Conservation (phyloP, 495 filamentous ascomycete species). For the Penicillium waksmanii region DNA sequence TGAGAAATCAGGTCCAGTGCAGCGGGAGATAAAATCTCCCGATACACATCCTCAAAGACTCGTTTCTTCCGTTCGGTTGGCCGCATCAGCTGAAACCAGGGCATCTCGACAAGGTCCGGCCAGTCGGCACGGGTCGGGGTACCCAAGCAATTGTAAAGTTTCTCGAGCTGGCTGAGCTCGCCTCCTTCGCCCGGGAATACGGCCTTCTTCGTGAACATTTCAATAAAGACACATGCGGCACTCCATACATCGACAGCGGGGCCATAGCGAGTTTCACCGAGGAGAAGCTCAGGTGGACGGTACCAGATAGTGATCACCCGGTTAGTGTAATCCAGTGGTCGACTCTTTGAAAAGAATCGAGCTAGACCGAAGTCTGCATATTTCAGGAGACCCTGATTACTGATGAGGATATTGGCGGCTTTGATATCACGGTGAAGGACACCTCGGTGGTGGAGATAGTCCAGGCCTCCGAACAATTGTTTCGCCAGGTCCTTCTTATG, state of each 20-base stretch:
- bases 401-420: conserved; percentile 92
- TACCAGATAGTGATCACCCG: conserved; percentile 98
- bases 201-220: conserved; percentile 93
- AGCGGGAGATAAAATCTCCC: conserved; percentile 67
- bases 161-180: conserved; percentile 94
- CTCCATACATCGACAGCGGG: conserved; percentile 97
- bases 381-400: conserved; percentile 84
- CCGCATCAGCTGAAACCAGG: conserved; percentile 91
- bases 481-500: conserved; percentile 94
- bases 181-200: conserved; percentile 94
- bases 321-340: conserved; percentile 96
- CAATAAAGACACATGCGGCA: conserved; percentile 93
- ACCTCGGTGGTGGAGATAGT: conserved; percentile 91
- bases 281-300: conserved; percentile 85
- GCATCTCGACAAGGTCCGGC: conserved; percentile 87
- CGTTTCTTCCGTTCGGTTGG: conserved; percentile 73
- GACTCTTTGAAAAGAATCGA: conserved; percentile 93
- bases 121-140: conserved; percentile 84
- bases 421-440: conserved; percentile 97
- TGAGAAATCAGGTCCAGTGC: conserved; percentile 80
- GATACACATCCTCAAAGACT: conserved; percentile 83
- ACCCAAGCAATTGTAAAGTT: conserved; percentile 90
- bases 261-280: conserved; percentile 94
- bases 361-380: conserved; percentile 96
- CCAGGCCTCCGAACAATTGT: conserved; percentile 92